A percentile compares a stretch with the other conserved stretches of the same genome.
phyloP scores from a whole-genome alignment of 2,329 filamentous ascomycete species.

The Trichoderma guizhouense region DNA sequence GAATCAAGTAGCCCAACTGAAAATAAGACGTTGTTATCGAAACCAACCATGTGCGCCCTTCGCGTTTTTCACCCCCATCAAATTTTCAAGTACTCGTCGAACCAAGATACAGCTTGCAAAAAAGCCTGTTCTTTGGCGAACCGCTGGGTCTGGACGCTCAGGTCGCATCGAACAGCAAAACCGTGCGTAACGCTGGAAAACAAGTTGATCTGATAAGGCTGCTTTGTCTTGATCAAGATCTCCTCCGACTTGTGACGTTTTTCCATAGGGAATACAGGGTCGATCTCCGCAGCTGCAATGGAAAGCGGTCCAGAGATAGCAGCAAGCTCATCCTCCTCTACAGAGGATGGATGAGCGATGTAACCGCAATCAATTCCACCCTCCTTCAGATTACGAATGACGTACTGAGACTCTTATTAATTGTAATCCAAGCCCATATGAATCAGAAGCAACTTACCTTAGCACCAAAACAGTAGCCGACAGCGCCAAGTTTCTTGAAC shows the following conservation, averaged over 20 bases:
- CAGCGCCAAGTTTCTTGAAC: slow-evolving; percentile 58
- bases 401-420: slow-evolving; percentile 46
- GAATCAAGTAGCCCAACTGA: no score
- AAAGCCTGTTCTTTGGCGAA: slow-evolving; percentile 83
- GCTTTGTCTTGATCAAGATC: slow-evolving; percentile 53
- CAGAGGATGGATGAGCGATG: slow-evolving; percentile 73
- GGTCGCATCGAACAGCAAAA: slow-evolving; percentile 68
- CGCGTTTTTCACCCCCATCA: no score
- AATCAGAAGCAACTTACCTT: slow-evolving; percentile 46
- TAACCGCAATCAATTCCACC: slow-evolving; percentile 65
- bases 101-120: slow-evolving; percentile 73
- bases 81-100: slow-evolving; percentile 45
- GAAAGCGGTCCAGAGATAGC: slow-evolving; percentile 65
- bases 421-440: no score
- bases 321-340: slow-evolving; percentile 62
- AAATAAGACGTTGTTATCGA: no score
- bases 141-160: slow-evolving; percentile 52
- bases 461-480: slow-evolving; percentile 74
- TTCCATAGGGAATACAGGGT: slow-evolving; percentile 61
- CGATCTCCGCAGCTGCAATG: slow-evolving; percentile 63
- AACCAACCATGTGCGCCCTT: no score
- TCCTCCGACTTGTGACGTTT: slow-evolving; percentile 63
- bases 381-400: slow-evolving; percentile 59
- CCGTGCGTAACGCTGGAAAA: slow-evolving; percentile 71
- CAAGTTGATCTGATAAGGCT: slow-evolving; percentile 73